Base-by-base conservation (phyloP, 768 basidiomycete genomes). In the Kwoniella sp. region DNA sequence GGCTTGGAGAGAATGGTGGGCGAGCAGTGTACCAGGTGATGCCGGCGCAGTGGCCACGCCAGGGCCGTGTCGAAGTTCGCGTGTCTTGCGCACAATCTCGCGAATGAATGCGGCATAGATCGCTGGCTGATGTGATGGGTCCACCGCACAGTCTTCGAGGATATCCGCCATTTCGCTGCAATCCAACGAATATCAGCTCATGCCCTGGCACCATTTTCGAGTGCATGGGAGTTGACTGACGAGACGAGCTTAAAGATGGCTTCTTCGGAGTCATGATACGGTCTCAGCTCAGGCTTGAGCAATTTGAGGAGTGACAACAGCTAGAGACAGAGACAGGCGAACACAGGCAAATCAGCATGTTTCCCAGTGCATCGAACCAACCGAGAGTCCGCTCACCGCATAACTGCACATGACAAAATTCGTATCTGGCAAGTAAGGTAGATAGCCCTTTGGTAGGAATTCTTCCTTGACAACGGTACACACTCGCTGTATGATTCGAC, bases 361-460 rank as follows among this genome's bases (percentile, higher is more conserved):
- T n/a, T n/a, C n/a, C n/a, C n/a, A n/a, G n/a, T n/a, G n/a, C n/a
- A n/a, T n/a, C n/a, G n/a, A n/a, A n/a, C n/a, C n/a, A n/a, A n/a
- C n/a, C n/a, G n/a, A n/a, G n/a, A n/a, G n/a, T 30, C 5, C 6
- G 9, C 9, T 55, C 47, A 73, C 89, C 0, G 92, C 93, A 80
- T 98, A 96, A n/a, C 89, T 90, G 49, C 86, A 86, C 82, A 90
- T 88, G 9, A 98, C 94, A 68, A 90, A 95, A 71, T 90, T 89
- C 5, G 90, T 89, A 78, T 98, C 94, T 3, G 92, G 90, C 0
- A 90, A 86, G 79, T 91, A 94, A 67, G 85, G 87, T 78, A 96
- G 82, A 70, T 83, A 89, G 1, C 90, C 92, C 24, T 83, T 82
- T 1, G 91, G 89, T 0, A 87, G 89, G 25, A 95, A 83, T 65